Evolutionary conservation across 2,329 filamentous ascomycete genomes (phyloP), one percentile per base, ranked within the genome.

Genomic region (Ilyonectria mors-panacis): DNA sequence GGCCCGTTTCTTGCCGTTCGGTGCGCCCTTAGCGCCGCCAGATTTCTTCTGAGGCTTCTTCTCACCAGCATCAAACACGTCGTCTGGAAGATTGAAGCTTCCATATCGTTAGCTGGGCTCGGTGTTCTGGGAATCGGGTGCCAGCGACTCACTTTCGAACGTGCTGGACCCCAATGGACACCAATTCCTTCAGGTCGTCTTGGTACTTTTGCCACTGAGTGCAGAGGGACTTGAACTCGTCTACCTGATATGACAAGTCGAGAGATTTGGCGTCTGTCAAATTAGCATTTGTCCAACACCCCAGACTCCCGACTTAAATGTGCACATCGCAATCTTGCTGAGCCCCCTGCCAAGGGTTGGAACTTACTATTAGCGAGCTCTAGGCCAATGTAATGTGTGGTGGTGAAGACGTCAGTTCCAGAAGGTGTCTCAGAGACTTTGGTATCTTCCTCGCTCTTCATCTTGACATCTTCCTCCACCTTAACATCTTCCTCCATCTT

Each of bases 341-440:
- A 48, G 3, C 9, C 23, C 42, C 21, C 13, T 7, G 8, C 42
- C n/a, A 37, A 35, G 28, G 26, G 47, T 28, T 58, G 39, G 37
- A 44, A 83, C 88, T 78, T 86, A 94, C 93, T 92, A 84, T 91
- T 88, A 42, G 87, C 86, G 62, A 98, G 83, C 74, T 95, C 92
- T 54, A 98, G 86, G 39, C 96, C 96, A 77, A 99, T 94, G 78
- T 98, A 99, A 80, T 95, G 95, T 1, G 95, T 98, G 26, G 94
- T 94, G 0, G 95, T 98, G 78, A 93, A 97, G 30, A 98, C 84
- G 63, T 85, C 84, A 48, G 75, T 78, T 17, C 69, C 65, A 28
- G 65, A 59, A 50, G 67, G n/a, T 19, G 56, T 60, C 47, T 71
- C 66, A 13, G 57, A 51, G 12, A 47, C 39, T 15, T 67, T 70